Evolutionary conservation across 345 rosid genomes (phyloP).

Genomic region (Citrus medica): DNA sequence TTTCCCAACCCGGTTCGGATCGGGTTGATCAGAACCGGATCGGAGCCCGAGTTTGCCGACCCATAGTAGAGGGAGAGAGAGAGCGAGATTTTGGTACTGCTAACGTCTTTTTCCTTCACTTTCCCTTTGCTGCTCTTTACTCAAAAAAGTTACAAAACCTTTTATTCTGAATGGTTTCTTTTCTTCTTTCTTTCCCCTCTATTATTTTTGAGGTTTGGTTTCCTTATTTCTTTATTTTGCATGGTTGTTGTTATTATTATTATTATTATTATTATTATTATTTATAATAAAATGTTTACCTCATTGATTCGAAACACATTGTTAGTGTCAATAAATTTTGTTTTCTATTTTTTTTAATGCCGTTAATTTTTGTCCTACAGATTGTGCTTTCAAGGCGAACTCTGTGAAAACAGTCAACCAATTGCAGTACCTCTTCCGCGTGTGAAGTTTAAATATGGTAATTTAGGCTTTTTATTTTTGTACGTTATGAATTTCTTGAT

Average conservation of each 20-base stretch:
- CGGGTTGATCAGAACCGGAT: too few relatives aligned
- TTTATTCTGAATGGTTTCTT: background rate
- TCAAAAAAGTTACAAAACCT: too few relatives aligned
- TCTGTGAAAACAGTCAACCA: background rate
- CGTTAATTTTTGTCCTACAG: background rate
- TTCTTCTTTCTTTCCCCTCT: background rate
- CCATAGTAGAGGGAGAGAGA: too few relatives aligned
- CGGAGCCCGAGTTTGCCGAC: too few relatives aligned
- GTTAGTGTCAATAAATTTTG: background rate
- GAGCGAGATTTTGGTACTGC: too few relatives aligned
- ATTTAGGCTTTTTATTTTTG: background rate
- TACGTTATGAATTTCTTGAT: background rate
- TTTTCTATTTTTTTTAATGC: background rate
- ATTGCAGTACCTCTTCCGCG: background rate
- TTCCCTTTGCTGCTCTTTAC: too few relatives aligned
- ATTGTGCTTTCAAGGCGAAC: constrained; percentile 1
- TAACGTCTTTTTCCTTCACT: too few relatives aligned
- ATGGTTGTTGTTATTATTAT: background rate
- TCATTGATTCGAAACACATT: background rate
- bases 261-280: background rate
- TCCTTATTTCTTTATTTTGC: background rate
- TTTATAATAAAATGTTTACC: too few relatives aligned
- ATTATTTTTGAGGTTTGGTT: background rate
- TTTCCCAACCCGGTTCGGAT: too few relatives aligned
- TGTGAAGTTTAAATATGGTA: constrained; percentile 6